Base-by-base conservation (phyloP, 495 filamentous ascomycete genomes). In the Xylaria bambusicola region DNA sequence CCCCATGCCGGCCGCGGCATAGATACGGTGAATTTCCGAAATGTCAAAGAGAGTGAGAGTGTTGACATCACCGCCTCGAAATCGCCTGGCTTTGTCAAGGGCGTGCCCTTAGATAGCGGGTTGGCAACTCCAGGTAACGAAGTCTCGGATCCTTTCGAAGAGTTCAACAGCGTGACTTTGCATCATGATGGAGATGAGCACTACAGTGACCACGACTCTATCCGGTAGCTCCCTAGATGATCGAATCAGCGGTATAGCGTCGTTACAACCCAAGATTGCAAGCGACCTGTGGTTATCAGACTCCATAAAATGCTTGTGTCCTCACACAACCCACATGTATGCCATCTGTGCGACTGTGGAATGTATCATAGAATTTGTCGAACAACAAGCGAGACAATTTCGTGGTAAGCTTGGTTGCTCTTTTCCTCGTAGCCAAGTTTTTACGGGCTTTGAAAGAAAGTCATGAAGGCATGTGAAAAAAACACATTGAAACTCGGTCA, bases 101-200 rank as follows among this genome's bases (percentile, higher is more conserved):
- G 92, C 3, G 91, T 96, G 27, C 90, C 91, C 9, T 76, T 97
- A 62, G 91, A 96, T 65, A 91, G 87, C 21, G 91, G 90, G 8
- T 75, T 94, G 29, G 87, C 88, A 3, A 97, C 93, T 27, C 92
- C 94, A 9, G 91, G 88, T 35, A 89, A 81, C 35, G 93, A 96
- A 69, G 73, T 86, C 56, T 82, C 84, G n/a, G 94, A 98, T 82
- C 94, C 94, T 12, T 98, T 98, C 69, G 91, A 96, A 73, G 95
- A 98, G 71, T 98, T 98, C 72, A 98, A 98, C 74, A 96, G 91
- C 66, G 94, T 98, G 31, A 98, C 94, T 60, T 83, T 98, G 57
- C 93, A 97, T 74, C 94, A 98, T 77, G 94, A 98, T 55, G 95
- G 91, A 10, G 93, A 98, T 56, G 85, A 86, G 23, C 62, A 77